Conservation (phyloP, 2,329 filamentous ascomycete species). For the Monosporascus sp. region DNA sequence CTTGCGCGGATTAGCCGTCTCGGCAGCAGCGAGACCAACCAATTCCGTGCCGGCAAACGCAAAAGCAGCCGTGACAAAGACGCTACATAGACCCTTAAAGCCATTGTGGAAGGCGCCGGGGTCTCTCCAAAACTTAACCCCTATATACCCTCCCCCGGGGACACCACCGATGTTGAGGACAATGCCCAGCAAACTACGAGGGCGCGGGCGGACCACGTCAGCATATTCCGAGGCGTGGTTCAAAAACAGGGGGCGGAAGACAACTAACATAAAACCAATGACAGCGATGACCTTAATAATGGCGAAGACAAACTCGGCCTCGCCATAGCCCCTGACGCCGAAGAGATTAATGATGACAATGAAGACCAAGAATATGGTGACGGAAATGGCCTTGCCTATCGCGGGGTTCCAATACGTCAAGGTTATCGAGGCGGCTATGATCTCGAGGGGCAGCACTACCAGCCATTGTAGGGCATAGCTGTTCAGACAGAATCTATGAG, state of each 20-base stretch:
- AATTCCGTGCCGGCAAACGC: conserved; percentile 73
- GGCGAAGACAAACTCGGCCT: conserved; percentile 84
- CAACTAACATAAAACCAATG: conserved; percentile 75
- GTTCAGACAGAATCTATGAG: conserved; percentile 1
- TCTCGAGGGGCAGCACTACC: conserved; percentile 75
- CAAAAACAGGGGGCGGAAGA: neutral
- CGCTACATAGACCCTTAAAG: conserved; percentile 76
- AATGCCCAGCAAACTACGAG: conserved; percentile 69
- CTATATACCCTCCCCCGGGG: conserved; percentile 70
- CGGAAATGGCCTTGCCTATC: conserved; percentile 68
- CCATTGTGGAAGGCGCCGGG: conserved; percentile 84
- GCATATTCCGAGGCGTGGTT: neutral
- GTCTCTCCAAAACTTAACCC: conserved; percentile 68
- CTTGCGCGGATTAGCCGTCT: conserved; percentile 74
- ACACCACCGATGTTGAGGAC: conserved; percentile 81
- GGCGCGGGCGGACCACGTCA: conserved; percentile 8
- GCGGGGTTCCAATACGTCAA: conserved; percentile 71
- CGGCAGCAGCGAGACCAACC: conserved; percentile 71
- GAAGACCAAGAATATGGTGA: conserved; percentile 71
- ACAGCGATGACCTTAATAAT: conserved; percentile 82
- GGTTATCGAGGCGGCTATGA: conserved; percentile 81
- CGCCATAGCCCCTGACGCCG: conserved; percentile 82
- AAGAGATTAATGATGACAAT: conserved; percentile 84
- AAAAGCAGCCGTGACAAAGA: conserved; percentile 74
- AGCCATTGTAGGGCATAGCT: conserved; percentile 88